These are phyloP conservation scores for Earliella scabrosa DNA, from an alignment of 1,284 basidiomycete genomes.

Conservation along the genomic window DNA sequence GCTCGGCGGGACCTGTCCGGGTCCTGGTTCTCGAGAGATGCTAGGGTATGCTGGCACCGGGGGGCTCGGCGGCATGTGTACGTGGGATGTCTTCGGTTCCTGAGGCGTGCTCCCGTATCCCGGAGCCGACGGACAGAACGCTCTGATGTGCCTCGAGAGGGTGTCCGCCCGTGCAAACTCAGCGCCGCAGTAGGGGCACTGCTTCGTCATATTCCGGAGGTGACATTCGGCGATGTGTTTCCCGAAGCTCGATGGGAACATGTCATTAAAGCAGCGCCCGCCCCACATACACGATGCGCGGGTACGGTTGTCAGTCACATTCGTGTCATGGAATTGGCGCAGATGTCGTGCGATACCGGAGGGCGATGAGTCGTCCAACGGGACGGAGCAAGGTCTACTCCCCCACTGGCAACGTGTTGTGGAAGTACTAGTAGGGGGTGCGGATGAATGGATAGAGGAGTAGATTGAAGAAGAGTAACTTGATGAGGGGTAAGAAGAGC, in stretches of 20 bases:
- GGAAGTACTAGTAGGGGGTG: too few species aligned
- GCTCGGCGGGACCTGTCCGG: too few species aligned
- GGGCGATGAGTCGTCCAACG: constrained; percentile 22
- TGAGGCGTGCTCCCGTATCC: too few species aligned
- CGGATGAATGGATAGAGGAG: too few species aligned
- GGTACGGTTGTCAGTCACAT: constrained; percentile 20
- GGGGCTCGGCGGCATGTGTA: too few species aligned
- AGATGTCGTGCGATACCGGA: constrained; percentile 27
- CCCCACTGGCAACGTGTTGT: constrained; percentile 23
- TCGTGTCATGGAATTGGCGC: constrained; percentile 21
- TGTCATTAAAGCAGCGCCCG: constrained; percentile 23
- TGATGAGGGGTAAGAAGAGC: too few species aligned
- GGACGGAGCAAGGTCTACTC: constrained; percentile 6
- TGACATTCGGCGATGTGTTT: constrained; percentile 30
- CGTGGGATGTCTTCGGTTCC: too few species aligned
- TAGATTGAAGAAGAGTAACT: too few species aligned
- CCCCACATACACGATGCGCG: constrained; percentile 23
- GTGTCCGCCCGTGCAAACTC: neutral
- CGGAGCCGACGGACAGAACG: neutral
- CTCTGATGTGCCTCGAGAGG: neutral
- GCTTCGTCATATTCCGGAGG: constrained; percentile 21
- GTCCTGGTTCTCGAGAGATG: too few species aligned
- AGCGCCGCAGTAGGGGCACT: neutral
- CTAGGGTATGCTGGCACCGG: too few species aligned
- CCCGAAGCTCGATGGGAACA: constrained; percentile 28